Evolutionary conservation across 495 filamentous ascomycete species (phyloP), one percentile per base, ranked within the genome.

Genomic region (Penicillium soppii): DNA sequence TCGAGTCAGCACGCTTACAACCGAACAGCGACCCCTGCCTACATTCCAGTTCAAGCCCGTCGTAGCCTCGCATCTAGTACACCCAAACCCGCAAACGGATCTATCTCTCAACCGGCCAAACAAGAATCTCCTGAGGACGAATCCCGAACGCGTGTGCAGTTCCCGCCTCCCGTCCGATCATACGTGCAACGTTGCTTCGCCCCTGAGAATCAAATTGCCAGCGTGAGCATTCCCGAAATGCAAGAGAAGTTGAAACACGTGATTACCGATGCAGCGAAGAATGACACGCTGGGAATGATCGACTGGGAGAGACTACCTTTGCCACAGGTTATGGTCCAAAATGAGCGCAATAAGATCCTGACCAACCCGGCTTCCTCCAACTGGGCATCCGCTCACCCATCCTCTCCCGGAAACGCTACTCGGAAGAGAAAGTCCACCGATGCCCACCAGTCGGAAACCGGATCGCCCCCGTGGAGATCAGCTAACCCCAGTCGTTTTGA

Each of bases 151-250:
- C 67, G 68, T 67, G 81, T 87, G 59, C 80, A 86, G 58, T 96
- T 87, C 82, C 84, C 90, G 7, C 73, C 82, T 19, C 77, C 82
- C 4, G 88, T 97, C 36, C 88, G 90, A 39, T 65, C 74, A 41
- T 97, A 95, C 60, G 91, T 95, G 12, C 86, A 90, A 60, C 83
- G 91, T 43, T 85, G 88, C 16, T 95, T 97, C 67, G 86, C 84
- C 8, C 77, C 82, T 6, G 82, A 83, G 36, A 85, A 90, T 57
- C 70, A 80, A 16, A 76, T 90, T 45, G 53, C 79, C n/a, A 81
- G 81, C 42, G 82, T 96, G 20, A 65, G 67, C 41, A 75, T 74
- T 48, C 56, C 74, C 30, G 90, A 94, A 25, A 89, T 96, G 79
- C 86, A 96, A 62, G 73, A 74, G 47, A 95, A 91, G 59, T 73